Base-by-base conservation (phyloP, 1,284 basidiomycete species). In the Psilocybe mexicana region DNA sequence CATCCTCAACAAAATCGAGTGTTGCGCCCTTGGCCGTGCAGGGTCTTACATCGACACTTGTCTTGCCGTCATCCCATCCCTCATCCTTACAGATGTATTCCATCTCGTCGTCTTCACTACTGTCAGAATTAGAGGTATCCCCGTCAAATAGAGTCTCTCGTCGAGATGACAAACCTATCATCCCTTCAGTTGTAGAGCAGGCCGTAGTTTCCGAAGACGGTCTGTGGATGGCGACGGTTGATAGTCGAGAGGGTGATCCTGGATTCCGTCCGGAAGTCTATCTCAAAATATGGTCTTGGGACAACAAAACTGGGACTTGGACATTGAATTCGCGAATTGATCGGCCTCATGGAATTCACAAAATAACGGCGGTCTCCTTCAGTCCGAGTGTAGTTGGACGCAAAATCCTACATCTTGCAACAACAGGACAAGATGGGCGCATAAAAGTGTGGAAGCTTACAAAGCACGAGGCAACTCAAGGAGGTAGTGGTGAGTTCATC, bases 201-300 rank as follows among this genome's bases (percentile, higher is more conserved):
- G 85, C 84, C 5, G 84, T 81, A 2, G 79, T 96, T 54, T 90
- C 90, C 2, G 72, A 80, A 5, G 79, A 73, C 40, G 90, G 88
- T n/a, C 80, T 86, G 52, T 98, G 96, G 96, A 88, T 99, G 87
- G 94, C 94, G 1, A 97, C 96, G 0, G 74, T 95, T 40, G 96
- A 99, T 72, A 77, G 77, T 35, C 84, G 95, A 58, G 82, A 86
- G 59, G 86, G 83, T 12, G 85, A 89, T 46, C 84, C 84, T 18
- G 76, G 77, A 24, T 83, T 88, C 65, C 80, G 79, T 54, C 73
- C 79, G 8, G 92, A 95, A 67, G 79, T 89, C 24, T 89, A 90
- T 67, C 81, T 99, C 65, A 98, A 98, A 75, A 76, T 98, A 44
- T 99, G 96, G 96, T 77, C 76, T 59, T 96, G 94, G 92, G 85